A percentile compares a stretch with the other conserved stretches of the same genome.
Conservation (phyloP, 441 rosid species). For the Kokia cookei region DNA sequence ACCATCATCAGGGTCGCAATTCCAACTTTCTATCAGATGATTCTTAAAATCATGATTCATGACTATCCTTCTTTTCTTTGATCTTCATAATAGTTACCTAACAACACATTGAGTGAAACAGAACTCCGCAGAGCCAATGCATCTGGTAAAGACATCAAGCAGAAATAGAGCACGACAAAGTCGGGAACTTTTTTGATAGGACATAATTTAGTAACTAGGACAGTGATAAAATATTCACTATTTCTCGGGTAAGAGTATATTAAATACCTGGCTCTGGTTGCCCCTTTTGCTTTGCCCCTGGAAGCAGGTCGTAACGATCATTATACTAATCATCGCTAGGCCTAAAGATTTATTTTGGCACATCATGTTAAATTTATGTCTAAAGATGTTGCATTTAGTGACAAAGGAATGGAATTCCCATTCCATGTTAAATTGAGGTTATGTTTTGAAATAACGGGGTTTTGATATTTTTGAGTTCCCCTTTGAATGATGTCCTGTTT, state of each 20-base stretch:
- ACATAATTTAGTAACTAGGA: no score
- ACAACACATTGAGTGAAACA: slow-evolving; percentile 32
- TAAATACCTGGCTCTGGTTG: no score
- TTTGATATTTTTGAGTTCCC: no score
- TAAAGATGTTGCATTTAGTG: background rate
- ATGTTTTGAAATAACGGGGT: background rate
- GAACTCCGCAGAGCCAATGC: slow-evolving; percentile 29
- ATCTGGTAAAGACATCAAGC: slow-evolving; percentile 13
- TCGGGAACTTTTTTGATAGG: slow-evolving; percentile 26
- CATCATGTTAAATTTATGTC: no score
- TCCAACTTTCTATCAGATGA: slow-evolving; percentile 13
- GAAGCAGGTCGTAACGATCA: slow-evolving; percentile 44
- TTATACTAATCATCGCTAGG: slow-evolving; percentile 42
- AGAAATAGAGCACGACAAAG: background rate
- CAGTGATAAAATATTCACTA: no score
- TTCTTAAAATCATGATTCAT: slow-evolving; percentile 33
- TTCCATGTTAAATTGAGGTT: background rate
- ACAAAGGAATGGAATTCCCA: background rate
- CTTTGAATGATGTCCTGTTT: background rate
- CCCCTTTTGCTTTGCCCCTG: slow-evolving; percentile 11
- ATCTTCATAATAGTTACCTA: slow-evolving; percentile 35
- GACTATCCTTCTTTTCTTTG: slow-evolving; percentile 22
- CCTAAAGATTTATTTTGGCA: slow-evolving; percentile 17
- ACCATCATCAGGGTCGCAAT: slow-evolving; percentile 1
- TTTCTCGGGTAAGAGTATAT: no score